Conservation (phyloP, 108 stramenopile species). For the Bacterosira constricta region DNA sequence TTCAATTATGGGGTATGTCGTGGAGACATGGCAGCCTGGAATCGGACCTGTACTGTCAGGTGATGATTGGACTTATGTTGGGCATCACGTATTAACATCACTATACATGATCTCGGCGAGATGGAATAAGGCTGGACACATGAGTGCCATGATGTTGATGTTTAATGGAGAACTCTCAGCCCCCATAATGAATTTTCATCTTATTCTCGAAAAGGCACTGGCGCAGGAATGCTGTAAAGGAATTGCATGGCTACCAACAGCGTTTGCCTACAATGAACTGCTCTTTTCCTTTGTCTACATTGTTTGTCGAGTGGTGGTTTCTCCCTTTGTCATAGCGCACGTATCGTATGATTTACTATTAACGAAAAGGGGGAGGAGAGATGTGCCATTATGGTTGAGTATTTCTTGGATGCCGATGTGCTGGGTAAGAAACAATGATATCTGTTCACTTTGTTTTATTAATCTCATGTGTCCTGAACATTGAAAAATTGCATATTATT, state of each 20-base stretch:
- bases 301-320: slow-evolving; percentile 25
- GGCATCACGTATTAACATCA: slow-evolving; percentile 33
- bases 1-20: slow-evolving; percentile 32
- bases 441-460: too few species aligned
- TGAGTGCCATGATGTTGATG: slow-evolving; percentile 42
- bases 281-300: slow-evolving; percentile 20
- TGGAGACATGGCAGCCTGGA: slow-evolving; percentile 38
- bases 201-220: slow-evolving; percentile 32
- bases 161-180: slow-evolving; percentile 37
- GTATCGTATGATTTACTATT: slow-evolving; percentile 40
- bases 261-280: slow-evolving; percentile 20
- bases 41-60: slow-evolving; percentile 32
- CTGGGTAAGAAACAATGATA: slow-evolving; percentile 25
- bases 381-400: slow-evolving; percentile 37
- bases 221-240: slow-evolving; percentile 12
- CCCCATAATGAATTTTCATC: slow-evolving; percentile 35
- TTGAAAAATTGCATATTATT: too few species aligned
- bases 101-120: slow-evolving; percentile 43
- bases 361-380: slow-evolving; percentile 21
- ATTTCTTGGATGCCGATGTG: slow-evolving; percentile 34
- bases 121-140: slow-evolving; percentile 33
- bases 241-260: slow-evolving; percentile 13
- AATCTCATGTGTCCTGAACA: too few species aligned
- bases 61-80: slow-evolving; percentile 39
- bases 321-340: slow-evolving; percentile 13